Base-by-base conservation (phyloP, 2,329 filamentous ascomycete genomes). In the Diaporthe eres region DNA sequence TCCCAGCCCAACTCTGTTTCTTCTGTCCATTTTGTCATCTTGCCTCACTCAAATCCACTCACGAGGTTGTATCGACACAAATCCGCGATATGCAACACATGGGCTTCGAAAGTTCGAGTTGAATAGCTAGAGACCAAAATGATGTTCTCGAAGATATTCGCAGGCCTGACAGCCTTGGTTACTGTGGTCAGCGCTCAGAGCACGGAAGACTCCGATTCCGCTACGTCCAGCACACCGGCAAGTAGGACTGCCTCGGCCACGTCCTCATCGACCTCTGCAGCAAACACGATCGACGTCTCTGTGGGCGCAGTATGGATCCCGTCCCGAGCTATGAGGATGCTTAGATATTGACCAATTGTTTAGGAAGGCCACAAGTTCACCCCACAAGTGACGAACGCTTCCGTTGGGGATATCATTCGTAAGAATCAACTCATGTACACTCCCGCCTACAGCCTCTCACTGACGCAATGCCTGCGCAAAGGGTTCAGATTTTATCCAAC, bases 401-500 rank as follows among this genome's bases (percentile, higher is more conserved):
- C 81, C n/a, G 81, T 88, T 39, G 89, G 89, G 8, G 88, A 90
- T 79, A 83, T 85, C 7, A 84, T 91, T 58, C 81, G 87, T 88
- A 78, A 75, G 82, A 2, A 19, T 31, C n/a, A 12, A 42, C 7
- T 13, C 12, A 15, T 37, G n/a, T 71, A 17, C 60, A n/a, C 22
- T 58, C 53, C 55, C 15, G 55, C 7, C 42, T 31, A 31, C 10
- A 3, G 34, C 31, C 63, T 34, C 34, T 75, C 63, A 79, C 76
- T 78, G 57, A 76, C 67, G 70, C 19, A 25, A 10, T 9, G 28
- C 31, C 15, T 44, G 37, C 10, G 28, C 15, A 47, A 71, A 85
- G 86, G 89, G 77, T 94, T 91, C 81, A 85, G 88, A 58, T 93
- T 94, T 80, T 92, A 90, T 78, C 91, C 92, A 1, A 86, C 86